Percentiles rank a stretch among this genome's conserved stretches.
phyloP scores from a whole-genome alignment of 2,329 filamentous ascomycete genomes.

The Stromatinia cepivora region DNA sequence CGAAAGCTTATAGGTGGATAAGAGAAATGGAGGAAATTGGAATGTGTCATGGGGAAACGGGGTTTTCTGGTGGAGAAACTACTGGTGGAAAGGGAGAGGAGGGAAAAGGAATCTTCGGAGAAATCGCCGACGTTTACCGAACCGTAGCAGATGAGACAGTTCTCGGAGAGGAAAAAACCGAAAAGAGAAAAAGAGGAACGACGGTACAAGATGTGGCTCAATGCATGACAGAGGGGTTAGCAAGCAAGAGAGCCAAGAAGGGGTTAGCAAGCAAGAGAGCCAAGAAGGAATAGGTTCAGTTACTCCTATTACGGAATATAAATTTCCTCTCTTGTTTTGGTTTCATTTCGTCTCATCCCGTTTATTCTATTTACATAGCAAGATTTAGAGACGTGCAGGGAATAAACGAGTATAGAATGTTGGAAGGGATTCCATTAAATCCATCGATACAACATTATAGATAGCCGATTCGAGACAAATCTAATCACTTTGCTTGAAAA shows the following conservation, averaged over 20 bases:
- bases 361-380: conserved; percentile 2
- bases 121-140: conserved; percentile 62
- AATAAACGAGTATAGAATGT: background rate
- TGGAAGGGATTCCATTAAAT: conserved; percentile 5
- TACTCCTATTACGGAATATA: background rate
- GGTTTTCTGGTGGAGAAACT: conserved; percentile 48
- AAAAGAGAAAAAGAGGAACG: conserved; percentile 55
- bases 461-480: background rate
- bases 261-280: conserved; percentile 47
- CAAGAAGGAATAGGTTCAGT: conserved; percentile 34
- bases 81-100: conserved; percentile 35
- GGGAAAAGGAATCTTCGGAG: conserved; percentile 52
- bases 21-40: conserved; percentile 76
- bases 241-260: conserved; percentile 46
- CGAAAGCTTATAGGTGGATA: conserved; percentile 78
- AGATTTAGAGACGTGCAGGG: background rate
- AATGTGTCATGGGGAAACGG: conserved; percentile 65
- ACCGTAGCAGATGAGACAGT: conserved; percentile 61
- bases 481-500: background rate
- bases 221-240: conserved; percentile 50
- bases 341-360: conserved; percentile 15
- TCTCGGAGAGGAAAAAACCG: conserved; percentile 59
- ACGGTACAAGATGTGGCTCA: conserved; percentile 59
- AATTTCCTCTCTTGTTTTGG: background rate
- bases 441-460: conserved; percentile 7